Percentiles rank a stretch among this genome's conserved stretches.
phyloP scores from a whole-genome alignment of 1,284 basidiomycete species.

The Malassezia caprae region DNA sequence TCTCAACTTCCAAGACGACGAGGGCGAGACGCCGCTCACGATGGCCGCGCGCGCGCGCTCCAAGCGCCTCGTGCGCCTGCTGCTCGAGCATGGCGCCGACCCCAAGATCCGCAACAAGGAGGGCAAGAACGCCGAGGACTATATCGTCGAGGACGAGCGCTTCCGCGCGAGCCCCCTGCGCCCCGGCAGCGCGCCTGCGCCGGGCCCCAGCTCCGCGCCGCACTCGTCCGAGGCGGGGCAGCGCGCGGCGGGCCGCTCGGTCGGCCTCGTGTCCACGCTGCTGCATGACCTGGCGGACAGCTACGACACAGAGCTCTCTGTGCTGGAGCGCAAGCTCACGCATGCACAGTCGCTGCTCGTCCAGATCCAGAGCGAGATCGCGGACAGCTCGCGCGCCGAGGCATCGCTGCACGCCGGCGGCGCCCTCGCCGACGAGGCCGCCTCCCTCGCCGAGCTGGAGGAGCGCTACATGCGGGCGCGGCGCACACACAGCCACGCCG shows the following conservation, averaged over 20 bases:
- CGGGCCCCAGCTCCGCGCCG: slow-evolving; percentile 49
- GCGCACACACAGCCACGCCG: slow-evolving; percentile 61
- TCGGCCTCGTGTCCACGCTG: slow-evolving; percentile 74
- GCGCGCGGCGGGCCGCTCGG: slow-evolving; percentile 62
- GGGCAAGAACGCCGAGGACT: slow-evolving; percentile 94
- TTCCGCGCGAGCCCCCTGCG: slow-evolving; percentile 72
- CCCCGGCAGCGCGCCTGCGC: background rate
- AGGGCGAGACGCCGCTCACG: slow-evolving; percentile 93
- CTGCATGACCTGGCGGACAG: slow-evolving; percentile 80
- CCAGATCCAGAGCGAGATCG: slow-evolving; percentile 83
- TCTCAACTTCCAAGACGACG: slow-evolving; percentile 98
- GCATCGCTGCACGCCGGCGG: slow-evolving; percentile 56
- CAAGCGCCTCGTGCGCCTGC: slow-evolving; percentile 88
- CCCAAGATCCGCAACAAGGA: slow-evolving; percentile 91
- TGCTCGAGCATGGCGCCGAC: slow-evolving; percentile 93
- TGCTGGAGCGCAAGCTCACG: slow-evolving; percentile 80
- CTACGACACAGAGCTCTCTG: slow-evolving; percentile 82
- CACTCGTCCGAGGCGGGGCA: slow-evolving; percentile 82
- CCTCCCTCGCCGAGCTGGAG: slow-evolving; percentile 59
- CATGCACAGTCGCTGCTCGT: slow-evolving; percentile 79
- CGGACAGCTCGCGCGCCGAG: slow-evolving; percentile 71
- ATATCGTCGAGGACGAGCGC: slow-evolving; percentile 94
- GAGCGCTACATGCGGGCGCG: slow-evolving; percentile 63
- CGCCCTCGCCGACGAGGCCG: slow-evolving; percentile 61
- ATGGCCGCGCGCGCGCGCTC: slow-evolving; percentile 91